Conservation (phyloP, 73 alveolate genomes). For the Diophrys appendiculata region DNA sequence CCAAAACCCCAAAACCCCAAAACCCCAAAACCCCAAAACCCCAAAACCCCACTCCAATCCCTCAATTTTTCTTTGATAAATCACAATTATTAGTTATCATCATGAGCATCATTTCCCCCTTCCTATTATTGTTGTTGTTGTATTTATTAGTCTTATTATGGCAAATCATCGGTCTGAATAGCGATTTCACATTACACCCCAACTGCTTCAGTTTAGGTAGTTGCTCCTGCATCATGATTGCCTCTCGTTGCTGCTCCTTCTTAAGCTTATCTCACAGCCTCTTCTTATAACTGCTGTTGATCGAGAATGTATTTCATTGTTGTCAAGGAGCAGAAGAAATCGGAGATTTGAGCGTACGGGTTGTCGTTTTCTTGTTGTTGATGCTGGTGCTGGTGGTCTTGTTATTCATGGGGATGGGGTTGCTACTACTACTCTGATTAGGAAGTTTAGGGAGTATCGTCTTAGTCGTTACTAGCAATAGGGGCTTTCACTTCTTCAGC, state of each 20-base stretch:
- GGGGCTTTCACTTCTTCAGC: neutral
- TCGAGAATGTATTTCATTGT: constrained; percentile 1
- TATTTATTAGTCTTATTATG: too few species aligned
- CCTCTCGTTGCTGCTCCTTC: neutral
- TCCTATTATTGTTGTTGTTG: too few species aligned
- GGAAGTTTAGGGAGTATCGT: too few species aligned
- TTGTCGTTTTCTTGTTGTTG: neutral
- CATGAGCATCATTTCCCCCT: too few species aligned
- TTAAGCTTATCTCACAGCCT: neutral
- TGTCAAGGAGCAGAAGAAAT: constrained; percentile 11
- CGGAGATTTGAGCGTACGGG: constrained; percentile 7
- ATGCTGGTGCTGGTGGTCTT: neutral
- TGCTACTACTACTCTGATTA: too few species aligned
- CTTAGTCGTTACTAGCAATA: neutral
- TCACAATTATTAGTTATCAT: too few species aligned
- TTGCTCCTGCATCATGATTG: neutral
- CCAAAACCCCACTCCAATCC: too few species aligned
- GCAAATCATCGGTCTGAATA: constrained; percentile 10
- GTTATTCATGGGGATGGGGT: neutral
- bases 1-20: too few species aligned
- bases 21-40: too few species aligned
- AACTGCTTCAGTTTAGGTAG: too few species aligned
- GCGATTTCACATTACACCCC: too few species aligned
- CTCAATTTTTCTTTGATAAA: too few species aligned
- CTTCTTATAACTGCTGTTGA: constrained; percentile 12